Conservation (phyloP, 129 eudicot genomes). For the Ambrosia artemisiifolia region DNA sequence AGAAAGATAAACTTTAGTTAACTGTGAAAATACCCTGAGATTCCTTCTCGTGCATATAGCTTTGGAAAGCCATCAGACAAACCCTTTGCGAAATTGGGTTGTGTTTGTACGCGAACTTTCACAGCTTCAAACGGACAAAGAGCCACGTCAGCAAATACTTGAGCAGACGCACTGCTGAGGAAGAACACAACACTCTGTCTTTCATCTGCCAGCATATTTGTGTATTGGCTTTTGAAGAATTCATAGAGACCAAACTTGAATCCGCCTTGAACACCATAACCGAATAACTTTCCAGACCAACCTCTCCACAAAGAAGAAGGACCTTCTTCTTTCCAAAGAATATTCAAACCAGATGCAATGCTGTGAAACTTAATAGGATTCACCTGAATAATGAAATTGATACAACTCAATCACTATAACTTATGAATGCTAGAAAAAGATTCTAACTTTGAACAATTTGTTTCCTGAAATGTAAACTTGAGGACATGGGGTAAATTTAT, state of each 20-base stretch:
- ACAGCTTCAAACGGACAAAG: slow-evolving; percentile 94
- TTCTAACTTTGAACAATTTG: not conserved
- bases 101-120: slow-evolving; percentile 82
- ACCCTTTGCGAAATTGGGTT: slow-evolving; percentile 73
- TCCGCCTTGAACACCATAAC: slow-evolving; percentile 93
- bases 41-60: slow-evolving; percentile 70
- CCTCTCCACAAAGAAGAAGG: slow-evolving; percentile 83
- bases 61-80: slow-evolving; percentile 89
- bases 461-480: not conserved
- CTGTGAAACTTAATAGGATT: slow-evolving; percentile 68
- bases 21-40: slow-evolving; percentile 48
- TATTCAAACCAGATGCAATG: slow-evolving; percentile 68
- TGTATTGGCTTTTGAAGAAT: slow-evolving; percentile 63
- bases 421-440: not conserved
- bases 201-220: slow-evolving; percentile 49
- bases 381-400: slow-evolving; percentile 42
- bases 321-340: slow-evolving; percentile 78
- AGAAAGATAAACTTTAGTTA: no score
- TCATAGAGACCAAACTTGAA: slow-evolving; percentile 87
- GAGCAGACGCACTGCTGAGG: slow-evolving; percentile 87
- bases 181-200: slow-evolving; percentile 59
- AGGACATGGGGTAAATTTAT: not conserved
- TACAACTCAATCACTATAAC: not conserved
- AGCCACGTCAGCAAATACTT: slow-evolving; percentile 84
- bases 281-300: slow-evolving; percentile 84